A percentile compares a stretch with the other conserved stretches of the same genome.
Evolutionary conservation across 768 basidiomycete genomes (phyloP).

Genomic region (Boletus speciosus): DNA sequence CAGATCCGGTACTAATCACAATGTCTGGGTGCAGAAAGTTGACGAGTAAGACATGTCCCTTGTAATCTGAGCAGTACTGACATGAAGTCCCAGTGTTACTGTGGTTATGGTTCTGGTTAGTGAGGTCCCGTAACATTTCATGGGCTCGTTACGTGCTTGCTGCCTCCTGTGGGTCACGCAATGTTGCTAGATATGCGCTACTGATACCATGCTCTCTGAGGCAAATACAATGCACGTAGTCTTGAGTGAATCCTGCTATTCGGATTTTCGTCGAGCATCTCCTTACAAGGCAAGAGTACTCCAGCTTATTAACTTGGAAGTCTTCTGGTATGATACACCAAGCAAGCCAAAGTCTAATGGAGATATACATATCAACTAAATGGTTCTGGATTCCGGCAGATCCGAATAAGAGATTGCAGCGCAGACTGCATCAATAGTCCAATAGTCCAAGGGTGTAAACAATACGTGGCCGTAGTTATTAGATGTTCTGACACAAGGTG

Average conservation of each 20-base stretch:
- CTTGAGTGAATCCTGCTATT: neutral
- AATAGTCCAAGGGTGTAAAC: constrained; percentile 10
- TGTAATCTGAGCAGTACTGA: constrained; percentile 9
- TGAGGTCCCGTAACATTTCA: constrained; percentile 45
- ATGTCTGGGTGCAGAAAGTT: constrained; percentile 52
- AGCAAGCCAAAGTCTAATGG: constrained; percentile 18
- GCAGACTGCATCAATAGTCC: neutral
- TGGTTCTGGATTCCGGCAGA: constrained; percentile 20
- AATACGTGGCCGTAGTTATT: constrained; percentile 38
- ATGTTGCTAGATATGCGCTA: neutral
- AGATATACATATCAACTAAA: constrained; percentile 27
- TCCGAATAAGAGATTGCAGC: constrained; percentile 8
- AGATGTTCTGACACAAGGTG: constrained; percentile 82
- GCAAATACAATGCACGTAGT: neutral
- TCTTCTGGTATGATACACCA: constrained; percentile 30
- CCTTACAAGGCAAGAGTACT: neutral
- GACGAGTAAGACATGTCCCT: constrained; percentile 61
- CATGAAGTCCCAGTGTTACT: constrained; percentile 50
- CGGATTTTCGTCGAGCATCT: neutral
- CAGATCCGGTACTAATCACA: constrained; percentile 4
- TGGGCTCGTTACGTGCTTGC: neutral
- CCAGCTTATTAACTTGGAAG: constrained; percentile 12
- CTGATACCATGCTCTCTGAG: neutral
- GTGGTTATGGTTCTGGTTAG: constrained; percentile 66
- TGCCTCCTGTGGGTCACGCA: neutral